phyloP scores from a whole-genome alignment of 148 eudicot genomes.

The Fagopyrum homotropicum region DNA sequence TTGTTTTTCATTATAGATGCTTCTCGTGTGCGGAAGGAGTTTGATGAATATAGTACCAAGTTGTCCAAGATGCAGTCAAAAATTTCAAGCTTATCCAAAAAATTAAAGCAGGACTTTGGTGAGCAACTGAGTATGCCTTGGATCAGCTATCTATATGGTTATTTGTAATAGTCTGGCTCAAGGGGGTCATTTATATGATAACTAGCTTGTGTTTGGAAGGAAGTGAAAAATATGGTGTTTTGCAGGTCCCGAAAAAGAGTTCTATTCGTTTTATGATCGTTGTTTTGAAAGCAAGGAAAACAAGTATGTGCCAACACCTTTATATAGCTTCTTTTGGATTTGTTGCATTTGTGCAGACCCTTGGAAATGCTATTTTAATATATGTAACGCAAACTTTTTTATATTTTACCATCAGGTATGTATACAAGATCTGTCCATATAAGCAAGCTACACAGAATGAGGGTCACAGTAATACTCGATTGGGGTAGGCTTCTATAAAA shows the following conservation, averaged over 20 bases:
- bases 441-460: constrained; percentile 87
- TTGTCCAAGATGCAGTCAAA: constrained; percentile 88
- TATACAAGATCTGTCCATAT: constrained; percentile 87
- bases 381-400: background rate
- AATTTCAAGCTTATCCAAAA: constrained; percentile 76
- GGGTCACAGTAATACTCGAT: constrained; percentile 76
- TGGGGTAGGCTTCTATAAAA: constrained; percentile 48
- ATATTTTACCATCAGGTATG: constrained; percentile 51
- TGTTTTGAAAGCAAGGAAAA: constrained; percentile 89
- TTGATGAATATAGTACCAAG: constrained; percentile 69
- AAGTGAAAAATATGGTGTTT: constrained; percentile 16
- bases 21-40: constrained; percentile 84
- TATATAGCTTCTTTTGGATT: background rate
- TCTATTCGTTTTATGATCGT: constrained; percentile 77
- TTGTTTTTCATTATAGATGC: constrained; percentile 49
- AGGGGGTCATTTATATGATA: background rate
- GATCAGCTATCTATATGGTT: background rate
- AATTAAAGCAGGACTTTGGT: constrained; percentile 86
- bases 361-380: background rate
- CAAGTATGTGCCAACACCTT: constrained; percentile 38
- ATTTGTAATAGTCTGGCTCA: background rate
- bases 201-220: background rate
- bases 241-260: constrained; percentile 90
- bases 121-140: constrained; percentile 16
- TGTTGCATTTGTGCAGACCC: constrained; percentile 11